Evolutionary conservation across 2,329 filamentous ascomycete species (phyloP).

Genomic region (Penicillium olsonii): DNA sequence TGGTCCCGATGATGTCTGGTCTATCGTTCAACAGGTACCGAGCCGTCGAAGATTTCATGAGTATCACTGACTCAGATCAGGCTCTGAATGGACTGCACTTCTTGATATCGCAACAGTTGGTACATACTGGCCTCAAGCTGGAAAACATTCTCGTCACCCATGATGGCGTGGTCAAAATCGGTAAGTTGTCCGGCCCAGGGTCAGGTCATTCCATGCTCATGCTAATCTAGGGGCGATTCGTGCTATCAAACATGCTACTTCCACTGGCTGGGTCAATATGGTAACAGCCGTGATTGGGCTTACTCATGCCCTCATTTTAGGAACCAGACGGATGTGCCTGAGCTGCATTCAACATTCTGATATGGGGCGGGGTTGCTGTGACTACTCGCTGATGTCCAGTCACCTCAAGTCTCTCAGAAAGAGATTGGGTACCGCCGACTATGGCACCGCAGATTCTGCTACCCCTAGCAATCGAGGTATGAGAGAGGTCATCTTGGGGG

Average conservation of each 20-base stretch:
- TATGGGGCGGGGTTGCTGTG: background rate
- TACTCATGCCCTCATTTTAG: background rate
- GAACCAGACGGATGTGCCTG: background rate
- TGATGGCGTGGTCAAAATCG: background rate
- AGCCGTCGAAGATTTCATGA: background rate
- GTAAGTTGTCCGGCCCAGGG: background rate
- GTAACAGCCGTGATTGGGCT: background rate
- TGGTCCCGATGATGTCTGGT: background rate
- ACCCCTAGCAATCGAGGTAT: background rate
- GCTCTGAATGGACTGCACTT: background rate
- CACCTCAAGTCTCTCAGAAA: background rate
- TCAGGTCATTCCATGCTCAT: background rate
- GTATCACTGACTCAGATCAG: background rate
- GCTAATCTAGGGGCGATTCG: background rate
- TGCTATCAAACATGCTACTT: background rate
- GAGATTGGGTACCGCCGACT: background rate
- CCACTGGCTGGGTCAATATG: background rate
- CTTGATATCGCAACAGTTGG: background rate
- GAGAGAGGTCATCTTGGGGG: background rate
- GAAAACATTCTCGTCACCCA: background rate
- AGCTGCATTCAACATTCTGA: background rate
- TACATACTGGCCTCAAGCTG: background rate
- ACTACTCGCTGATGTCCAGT: background rate
- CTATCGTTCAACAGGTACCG: background rate
- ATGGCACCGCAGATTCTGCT: background rate